Evolutionary conservation across 2,329 filamentous ascomycete genomes (phyloP).

Genomic region (Penicillium sp.): DNA sequence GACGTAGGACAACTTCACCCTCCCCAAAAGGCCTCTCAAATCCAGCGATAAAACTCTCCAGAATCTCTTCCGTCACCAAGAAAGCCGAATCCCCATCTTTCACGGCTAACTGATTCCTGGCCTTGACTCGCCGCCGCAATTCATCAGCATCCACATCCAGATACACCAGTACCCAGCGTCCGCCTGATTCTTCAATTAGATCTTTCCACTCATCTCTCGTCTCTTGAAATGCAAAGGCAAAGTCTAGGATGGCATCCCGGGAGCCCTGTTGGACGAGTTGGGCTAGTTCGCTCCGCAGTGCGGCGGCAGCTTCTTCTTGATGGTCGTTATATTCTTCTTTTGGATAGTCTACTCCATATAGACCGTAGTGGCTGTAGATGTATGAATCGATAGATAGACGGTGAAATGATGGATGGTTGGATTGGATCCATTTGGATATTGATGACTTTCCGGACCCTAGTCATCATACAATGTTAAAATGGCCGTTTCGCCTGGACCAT

Average conservation of each 20-base stretch:
- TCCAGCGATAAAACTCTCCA: slow-evolving; percentile 17
- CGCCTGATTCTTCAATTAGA: slow-evolving; percentile 13
- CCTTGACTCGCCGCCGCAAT: slow-evolving; percentile 18
- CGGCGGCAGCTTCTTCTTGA: slow-evolving; percentile 18
- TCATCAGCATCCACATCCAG: slow-evolving; percentile 19
- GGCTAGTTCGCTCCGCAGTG: slow-evolving; percentile 9
- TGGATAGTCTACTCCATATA: slow-evolving; percentile 17
- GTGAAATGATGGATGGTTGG: slow-evolving; percentile 16
- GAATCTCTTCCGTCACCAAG: slow-evolving; percentile 16
- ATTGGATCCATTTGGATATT: slow-evolving; percentile 19
- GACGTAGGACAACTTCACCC: slow-evolving; percentile 12
- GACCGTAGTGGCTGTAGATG: slow-evolving; percentile 15
- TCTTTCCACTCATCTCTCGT: slow-evolving; percentile 18
- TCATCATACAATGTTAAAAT: background rate
- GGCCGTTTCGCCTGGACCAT: background rate
- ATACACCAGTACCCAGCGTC: slow-evolving; percentile 16
- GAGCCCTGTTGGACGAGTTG: slow-evolving; percentile 11
- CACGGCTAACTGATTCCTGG: slow-evolving; percentile 12
- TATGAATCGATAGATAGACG: slow-evolving; percentile 22
- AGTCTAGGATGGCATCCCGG: slow-evolving; percentile 15
- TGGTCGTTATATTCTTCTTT: slow-evolving; percentile 16
- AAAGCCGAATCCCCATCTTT: slow-evolving; percentile 22
- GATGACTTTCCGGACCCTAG: slow-evolving; percentile 22
- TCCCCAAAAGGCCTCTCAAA: slow-evolving; percentile 20
- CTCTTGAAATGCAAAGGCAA: slow-evolving; percentile 19